Conservation (phyloP, 495 filamentous ascomycete species). For the Daldinia vernicosa region DNA sequence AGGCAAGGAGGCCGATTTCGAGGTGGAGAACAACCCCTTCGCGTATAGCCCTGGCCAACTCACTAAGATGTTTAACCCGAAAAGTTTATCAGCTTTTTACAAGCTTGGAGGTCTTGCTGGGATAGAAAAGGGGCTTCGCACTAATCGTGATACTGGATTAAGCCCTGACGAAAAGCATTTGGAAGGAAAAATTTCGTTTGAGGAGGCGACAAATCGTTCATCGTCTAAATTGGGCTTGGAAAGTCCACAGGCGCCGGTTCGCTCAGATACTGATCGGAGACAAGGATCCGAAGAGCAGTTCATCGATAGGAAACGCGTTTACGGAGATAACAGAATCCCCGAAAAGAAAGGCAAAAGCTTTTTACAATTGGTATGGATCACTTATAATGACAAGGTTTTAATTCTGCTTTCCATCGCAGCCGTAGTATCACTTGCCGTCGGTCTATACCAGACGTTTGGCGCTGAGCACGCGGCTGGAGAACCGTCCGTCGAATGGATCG, state of each 20-base stretch:
- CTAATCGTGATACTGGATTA: slow-evolving; percentile 69
- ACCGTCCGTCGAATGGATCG: slow-evolving; percentile 74
- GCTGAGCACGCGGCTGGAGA: slow-evolving; percentile 53
- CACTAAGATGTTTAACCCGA: slow-evolving; percentile 79
- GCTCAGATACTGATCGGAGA: slow-evolving; percentile 23
- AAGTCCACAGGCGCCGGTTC: slow-evolving; percentile 46
- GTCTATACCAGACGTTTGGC: slow-evolving; percentile 72
- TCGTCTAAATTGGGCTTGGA: slow-evolving; percentile 47
- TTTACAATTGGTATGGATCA: slow-evolving; percentile 80
- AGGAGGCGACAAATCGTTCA: slow-evolving; percentile 59
- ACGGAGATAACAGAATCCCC: slow-evolving; percentile 74
- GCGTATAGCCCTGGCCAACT: slow-evolving; percentile 75
- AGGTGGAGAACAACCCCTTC: slow-evolving; percentile 72
- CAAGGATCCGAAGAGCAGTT: slow-evolving; percentile 53
- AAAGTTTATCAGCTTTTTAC: slow-evolving; percentile 74
- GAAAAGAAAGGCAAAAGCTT: slow-evolving; percentile 77
- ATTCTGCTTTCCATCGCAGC: slow-evolving; percentile 79
- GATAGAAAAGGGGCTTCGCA: slow-evolving; percentile 72
- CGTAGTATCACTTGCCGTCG: slow-evolving; percentile 74
- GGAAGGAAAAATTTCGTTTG: slow-evolving; percentile 65
- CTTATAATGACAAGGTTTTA: slow-evolving; percentile 87
- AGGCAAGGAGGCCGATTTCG: slow-evolving; percentile 69
- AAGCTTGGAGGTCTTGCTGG: slow-evolving; percentile 73
- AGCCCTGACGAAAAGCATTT: slow-evolving; percentile 72
- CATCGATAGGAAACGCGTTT: slow-evolving; percentile 74